These are phyloP conservation scores for Trypanosomatidae sp. DNA, from an alignment of 208 protist genomes.

Conservation along the genomic window DNA sequence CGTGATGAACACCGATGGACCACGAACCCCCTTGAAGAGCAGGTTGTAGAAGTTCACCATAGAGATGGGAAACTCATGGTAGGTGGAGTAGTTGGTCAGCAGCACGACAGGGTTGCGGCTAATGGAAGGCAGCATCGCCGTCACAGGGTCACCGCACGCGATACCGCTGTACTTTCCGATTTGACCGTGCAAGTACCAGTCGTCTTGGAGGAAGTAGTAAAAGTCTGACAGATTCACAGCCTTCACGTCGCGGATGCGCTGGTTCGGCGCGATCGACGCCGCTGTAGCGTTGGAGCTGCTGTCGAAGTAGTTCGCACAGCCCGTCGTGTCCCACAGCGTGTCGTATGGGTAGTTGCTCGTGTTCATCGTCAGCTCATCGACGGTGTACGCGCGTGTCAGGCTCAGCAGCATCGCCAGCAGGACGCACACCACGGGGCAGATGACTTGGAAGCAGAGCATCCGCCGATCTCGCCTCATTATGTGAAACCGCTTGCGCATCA, in stretches of 20 bases:
- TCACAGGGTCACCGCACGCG: slow-evolving; percentile 4
- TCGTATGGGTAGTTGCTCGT: slow-evolving; percentile 10
- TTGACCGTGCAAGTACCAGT: slow-evolving; percentile 14
- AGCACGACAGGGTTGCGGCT: slow-evolving; percentile 2
- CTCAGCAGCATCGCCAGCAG: slow-evolving; percentile 57
- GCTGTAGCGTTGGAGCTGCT: background rate
- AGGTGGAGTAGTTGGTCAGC: slow-evolving; percentile 4
- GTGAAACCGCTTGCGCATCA: slow-evolving; percentile 51
- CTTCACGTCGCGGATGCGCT: background rate
- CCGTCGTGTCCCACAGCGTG: slow-evolving; percentile 17
- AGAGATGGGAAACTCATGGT: slow-evolving; percentile 18
- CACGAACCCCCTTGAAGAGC: slow-evolving; percentile 3
- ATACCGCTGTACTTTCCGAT: slow-evolving; percentile 8
- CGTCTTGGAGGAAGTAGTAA: slow-evolving; percentile 18
- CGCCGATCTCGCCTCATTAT: slow-evolving; percentile 49
- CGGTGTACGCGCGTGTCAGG: slow-evolving; percentile 15
- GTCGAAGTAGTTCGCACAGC: slow-evolving; percentile 13
- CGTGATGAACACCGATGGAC: slow-evolving; percentile 3
- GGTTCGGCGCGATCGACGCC: background rate
- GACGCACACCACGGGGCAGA: slow-evolving; percentile 55
- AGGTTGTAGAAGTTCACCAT: slow-evolving; percentile 37
- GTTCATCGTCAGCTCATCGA: background rate
- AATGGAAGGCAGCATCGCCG: background rate
- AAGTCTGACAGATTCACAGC: slow-evolving; percentile 9
- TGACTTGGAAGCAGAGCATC: slow-evolving; percentile 55